A percentile compares a stretch with the other conserved stretches of the same genome.
Evolutionary conservation across 345 rosid species (phyloP).

Genomic region (Sonneratia alba): DNA sequence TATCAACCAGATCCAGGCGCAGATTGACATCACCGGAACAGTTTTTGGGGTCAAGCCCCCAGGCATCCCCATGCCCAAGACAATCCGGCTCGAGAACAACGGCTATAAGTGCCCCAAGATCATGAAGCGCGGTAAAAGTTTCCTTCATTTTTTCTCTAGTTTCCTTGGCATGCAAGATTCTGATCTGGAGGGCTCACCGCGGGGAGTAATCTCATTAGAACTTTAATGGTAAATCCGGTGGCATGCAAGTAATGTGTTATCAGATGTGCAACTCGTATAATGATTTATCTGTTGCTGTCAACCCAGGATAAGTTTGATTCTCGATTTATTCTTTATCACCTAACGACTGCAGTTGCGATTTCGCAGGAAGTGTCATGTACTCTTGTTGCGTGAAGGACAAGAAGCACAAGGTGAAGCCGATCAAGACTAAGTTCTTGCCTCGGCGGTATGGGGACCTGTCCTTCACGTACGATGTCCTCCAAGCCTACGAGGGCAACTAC

Average conservation of each 20-base stretch:
- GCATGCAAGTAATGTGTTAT: too few species aligned
- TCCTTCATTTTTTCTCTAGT: not conserved
- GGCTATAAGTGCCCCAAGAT: constrained; percentile 62
- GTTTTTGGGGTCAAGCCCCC: constrained; percentile 57
- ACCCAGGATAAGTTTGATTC: not conserved
- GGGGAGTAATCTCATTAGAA: too few species aligned
- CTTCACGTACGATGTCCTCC: constrained; percentile 56
- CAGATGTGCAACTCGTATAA: too few species aligned
- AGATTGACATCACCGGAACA: constrained; percentile 55
- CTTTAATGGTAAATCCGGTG: too few species aligned
- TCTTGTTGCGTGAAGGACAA: constrained; percentile 67
- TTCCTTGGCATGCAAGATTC: not conserved
- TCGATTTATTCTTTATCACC: not conserved
- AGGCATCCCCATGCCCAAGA: constrained; percentile 62
- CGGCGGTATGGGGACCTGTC: constrained; percentile 57
- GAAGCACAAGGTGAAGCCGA: constrained; percentile 38
- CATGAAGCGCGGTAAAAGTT: constrained; percentile 27
- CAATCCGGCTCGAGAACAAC: constrained; percentile 45
- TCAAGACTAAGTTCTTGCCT: constrained; percentile 34
- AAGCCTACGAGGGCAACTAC: constrained; percentile 61
- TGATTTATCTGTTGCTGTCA: too few species aligned
- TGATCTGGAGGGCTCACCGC: too few species aligned
- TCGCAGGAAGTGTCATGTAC: constrained; percentile 49
- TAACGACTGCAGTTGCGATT: not conserved
- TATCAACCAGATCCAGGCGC: constrained; percentile 44